phyloP scores from a whole-genome alignment of 2,329 filamentous ascomycete species.

The Aspergillus sp. region DNA sequence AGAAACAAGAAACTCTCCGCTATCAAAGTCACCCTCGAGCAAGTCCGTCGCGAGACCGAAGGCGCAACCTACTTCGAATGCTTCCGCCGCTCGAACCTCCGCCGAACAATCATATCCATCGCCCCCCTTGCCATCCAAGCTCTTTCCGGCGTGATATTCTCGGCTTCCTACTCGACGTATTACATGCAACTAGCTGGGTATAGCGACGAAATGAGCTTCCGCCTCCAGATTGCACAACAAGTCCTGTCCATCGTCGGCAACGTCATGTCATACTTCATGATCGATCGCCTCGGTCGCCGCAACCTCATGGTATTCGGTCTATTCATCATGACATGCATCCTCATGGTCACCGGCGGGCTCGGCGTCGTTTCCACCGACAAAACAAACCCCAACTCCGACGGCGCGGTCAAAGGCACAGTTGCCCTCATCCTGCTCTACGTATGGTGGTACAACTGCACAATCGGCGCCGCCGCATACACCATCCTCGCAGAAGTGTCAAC shows the following conservation, averaged over 20 bases:
- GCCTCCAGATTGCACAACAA: constrained; percentile 9
- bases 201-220: constrained; percentile 5
- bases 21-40: constrained; percentile 7
- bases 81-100: constrained; percentile 10
- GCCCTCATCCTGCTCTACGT: constrained; percentile 15
- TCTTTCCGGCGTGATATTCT: constrained; percentile 3
- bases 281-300: constrained; percentile 9
- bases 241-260: constrained; percentile 7
- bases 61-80: constrained; percentile 8
- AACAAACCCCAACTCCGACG: background rate
- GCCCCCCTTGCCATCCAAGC: constrained; percentile 7
- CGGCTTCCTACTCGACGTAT: constrained; percentile 5
- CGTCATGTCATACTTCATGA: constrained; percentile 8
- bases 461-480: constrained; percentile 13
- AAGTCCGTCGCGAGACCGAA: constrained; percentile 8
- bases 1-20: constrained; percentile 4
- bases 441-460: constrained; percentile 13
- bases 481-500: constrained; percentile 13
- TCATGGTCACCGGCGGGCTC: constrained; percentile 8
- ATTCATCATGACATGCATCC: constrained; percentile 5
- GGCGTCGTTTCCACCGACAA: constrained; percentile 1
- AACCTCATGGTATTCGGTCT: constrained; percentile 9
- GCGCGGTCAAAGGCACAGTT: constrained; percentile 11
- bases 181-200: constrained; percentile 11
- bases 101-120: constrained; percentile 12